Conservation (phyloP, 176 grass and related monocot species). For the Oryza longistaminata region DNA sequence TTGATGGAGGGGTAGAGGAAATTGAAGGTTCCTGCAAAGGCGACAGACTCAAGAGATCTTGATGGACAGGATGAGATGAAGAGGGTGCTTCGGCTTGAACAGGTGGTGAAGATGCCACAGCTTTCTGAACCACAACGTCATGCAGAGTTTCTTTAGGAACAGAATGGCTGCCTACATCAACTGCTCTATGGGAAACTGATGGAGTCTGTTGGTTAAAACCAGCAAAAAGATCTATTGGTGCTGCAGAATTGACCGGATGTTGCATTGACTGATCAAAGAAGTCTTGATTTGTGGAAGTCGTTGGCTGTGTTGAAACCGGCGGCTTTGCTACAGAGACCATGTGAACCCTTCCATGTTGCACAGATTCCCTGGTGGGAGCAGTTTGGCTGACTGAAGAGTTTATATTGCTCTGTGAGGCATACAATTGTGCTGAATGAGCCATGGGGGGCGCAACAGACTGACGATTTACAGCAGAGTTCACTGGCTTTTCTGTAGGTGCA, state of each 20-base stretch:
- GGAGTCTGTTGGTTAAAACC: conserved; percentile 55
- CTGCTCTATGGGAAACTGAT: conserved; percentile 28
- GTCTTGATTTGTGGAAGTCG: conserved; percentile 24
- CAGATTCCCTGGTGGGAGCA: conserved; percentile 1
- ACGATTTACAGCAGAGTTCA: conserved; percentile 46
- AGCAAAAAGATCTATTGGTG: conserved; percentile 63
- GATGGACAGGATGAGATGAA: conserved; percentile 41
- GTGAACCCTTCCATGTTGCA: conserved; percentile 23
- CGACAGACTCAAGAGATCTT: conserved; percentile 53
- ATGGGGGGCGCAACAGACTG: conserved; percentile 38
- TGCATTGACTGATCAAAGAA: conserved; percentile 56
- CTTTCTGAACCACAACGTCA: conserved; percentile 40
- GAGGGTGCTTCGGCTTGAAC: conserved; percentile 26
- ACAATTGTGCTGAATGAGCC: conserved; percentile 42
- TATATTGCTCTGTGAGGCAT: conserved; percentile 28
- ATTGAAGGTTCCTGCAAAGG: conserved; percentile 33
- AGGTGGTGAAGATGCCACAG: conserved; percentile 20
- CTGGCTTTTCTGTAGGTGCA: conserved; percentile 51
- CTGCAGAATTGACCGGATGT: conserved; percentile 24
- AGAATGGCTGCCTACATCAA: conserved; percentile 31
- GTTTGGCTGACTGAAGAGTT: conserved; percentile 34
- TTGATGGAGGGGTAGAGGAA: conserved; percentile 31
- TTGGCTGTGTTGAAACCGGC: conserved; percentile 25
- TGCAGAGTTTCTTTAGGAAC: conserved; percentile 35
- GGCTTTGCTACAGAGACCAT: not conserved